Percentiles rank a stretch among this genome's conserved stretches.
Evolutionary conservation across 257 asterid species (phyloP).

Genomic region (Eucommia ulmoides): DNA sequence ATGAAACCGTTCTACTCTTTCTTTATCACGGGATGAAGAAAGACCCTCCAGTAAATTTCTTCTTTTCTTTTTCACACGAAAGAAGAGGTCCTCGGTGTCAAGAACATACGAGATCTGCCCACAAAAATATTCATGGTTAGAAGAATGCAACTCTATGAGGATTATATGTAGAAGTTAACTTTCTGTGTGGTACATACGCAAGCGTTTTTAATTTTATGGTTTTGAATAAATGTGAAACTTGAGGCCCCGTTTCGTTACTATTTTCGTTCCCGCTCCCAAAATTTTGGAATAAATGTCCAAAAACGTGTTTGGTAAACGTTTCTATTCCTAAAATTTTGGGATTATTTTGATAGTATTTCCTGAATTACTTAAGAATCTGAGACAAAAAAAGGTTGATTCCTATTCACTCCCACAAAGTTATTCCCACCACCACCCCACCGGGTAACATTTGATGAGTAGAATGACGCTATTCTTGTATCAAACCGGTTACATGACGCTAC

Average conservation of each 20-base stretch:
- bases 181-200: no score
- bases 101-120: slow-evolving; percentile 82
- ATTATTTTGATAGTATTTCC: neutral
- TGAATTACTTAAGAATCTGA: neutral
- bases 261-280: neutral
- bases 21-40: slow-evolving; percentile 19
- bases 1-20: slow-evolving; percentile 43
- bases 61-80: slow-evolving; percentile 54
- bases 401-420: no score
- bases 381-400: neutral
- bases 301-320: no score
- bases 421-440: no score
- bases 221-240: no score
- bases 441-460: neutral
- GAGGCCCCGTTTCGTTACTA: neutral
- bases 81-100: slow-evolving; percentile 84
- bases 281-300: neutral
- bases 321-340: neutral
- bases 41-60: slow-evolving; percentile 13
- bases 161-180: neutral
- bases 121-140: neutral
- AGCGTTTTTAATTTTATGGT: neutral
- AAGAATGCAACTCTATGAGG: neutral
- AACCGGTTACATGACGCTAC: neutral
- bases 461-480: neutral